Conservation (phyloP, 495 filamentous ascomycete species). For the Hyaloscypha variabilis region DNA sequence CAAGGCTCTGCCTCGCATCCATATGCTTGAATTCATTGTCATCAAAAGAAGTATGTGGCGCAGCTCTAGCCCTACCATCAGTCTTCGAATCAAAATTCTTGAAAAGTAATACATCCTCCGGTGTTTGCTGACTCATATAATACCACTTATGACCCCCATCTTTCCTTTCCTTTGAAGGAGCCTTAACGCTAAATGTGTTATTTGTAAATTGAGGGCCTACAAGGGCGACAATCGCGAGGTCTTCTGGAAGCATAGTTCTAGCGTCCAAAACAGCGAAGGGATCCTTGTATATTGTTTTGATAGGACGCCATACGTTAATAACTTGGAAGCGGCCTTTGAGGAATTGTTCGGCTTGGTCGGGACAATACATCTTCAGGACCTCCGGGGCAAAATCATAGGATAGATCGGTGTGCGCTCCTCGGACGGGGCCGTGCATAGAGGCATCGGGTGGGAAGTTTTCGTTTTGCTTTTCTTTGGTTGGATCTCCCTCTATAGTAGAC, state of each 20-base stretch:
- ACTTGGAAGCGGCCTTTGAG: conserved; percentile 61
- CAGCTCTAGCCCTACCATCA: conserved; percentile 38
- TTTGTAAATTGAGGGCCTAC: too few relatives aligned
- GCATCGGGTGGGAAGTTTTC: conserved; percentile 5
- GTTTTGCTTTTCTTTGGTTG: too few relatives aligned
- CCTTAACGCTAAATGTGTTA: too few relatives aligned
- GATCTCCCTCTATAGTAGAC: too few relatives aligned
- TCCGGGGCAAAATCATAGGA: conserved; percentile 59
- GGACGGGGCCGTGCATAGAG: conserved; percentile 67
- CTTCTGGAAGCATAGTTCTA: conserved; percentile 44
- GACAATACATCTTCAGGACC: conserved; percentile 62
- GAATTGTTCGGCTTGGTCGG: conserved; percentile 58
- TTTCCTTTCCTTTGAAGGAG: too few relatives aligned
- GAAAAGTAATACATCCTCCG: conserved; percentile 57
- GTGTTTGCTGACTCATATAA: conserved; percentile 53
- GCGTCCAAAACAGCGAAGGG: conserved; percentile 56
- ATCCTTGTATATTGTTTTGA: conserved; percentile 58
- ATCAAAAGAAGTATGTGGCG: conserved; percentile 59
- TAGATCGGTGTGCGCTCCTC: conserved; percentile 73
- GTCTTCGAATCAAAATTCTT: conserved; percentile 66
- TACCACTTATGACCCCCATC: conserved; percentile 43
- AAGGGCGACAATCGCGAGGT: too few relatives aligned
- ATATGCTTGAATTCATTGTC: conserved; percentile 48
- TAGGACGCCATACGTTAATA: conserved; percentile 73
- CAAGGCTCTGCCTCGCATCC: conserved; percentile 54